phyloP scores from a whole-genome alignment of 345 rosid genomes.

The Draba incana region DNA sequence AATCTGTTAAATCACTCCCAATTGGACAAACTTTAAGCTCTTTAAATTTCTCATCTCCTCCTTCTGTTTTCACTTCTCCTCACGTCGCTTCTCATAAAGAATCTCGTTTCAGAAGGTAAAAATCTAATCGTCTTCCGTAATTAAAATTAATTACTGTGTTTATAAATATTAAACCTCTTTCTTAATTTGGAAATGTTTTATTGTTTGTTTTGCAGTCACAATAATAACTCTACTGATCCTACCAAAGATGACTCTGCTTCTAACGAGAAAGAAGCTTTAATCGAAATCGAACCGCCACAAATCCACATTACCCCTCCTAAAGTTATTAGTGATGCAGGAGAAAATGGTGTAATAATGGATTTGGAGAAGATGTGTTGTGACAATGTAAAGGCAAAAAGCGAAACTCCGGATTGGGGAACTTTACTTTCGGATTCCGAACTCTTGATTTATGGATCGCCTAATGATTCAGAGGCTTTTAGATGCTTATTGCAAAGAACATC shows the following conservation, averaged over 20 bases:
- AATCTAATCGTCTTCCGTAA: background rate
- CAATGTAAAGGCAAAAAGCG: conserved; percentile 42
- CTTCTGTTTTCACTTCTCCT: conserved; percentile 84
- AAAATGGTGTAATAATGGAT: conserved; percentile 30
- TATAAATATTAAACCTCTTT: background rate
- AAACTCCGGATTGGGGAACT: conserved; percentile 58
- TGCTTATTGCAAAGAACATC: conserved; percentile 56
- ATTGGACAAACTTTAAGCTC: conserved; percentile 65
- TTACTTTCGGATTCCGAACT: conserved; percentile 31
- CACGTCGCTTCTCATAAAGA: conserved; percentile 71
- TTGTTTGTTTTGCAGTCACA: conserved; percentile 46
- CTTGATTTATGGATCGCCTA: conserved; percentile 60
- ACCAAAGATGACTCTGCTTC: conserved; percentile 39
- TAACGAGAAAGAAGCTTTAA: conserved; percentile 45
- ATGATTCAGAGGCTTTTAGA: conserved; percentile 57
- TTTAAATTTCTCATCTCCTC: conserved; percentile 64
- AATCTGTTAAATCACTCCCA: conserved; percentile 59
- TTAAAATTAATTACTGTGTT: too few species aligned
- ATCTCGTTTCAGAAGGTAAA: conserved; percentile 51
- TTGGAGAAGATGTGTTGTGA: conserved; percentile 38
- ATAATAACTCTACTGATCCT: conserved; percentile 45
- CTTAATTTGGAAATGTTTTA: background rate
- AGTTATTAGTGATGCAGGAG: conserved; percentile 24
- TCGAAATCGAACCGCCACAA: conserved; percentile 45
- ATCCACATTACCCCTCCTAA: conserved; percentile 46